phyloP scores from a whole-genome alignment of 305 asterid species.

The Fraxinus latifolia region DNA sequence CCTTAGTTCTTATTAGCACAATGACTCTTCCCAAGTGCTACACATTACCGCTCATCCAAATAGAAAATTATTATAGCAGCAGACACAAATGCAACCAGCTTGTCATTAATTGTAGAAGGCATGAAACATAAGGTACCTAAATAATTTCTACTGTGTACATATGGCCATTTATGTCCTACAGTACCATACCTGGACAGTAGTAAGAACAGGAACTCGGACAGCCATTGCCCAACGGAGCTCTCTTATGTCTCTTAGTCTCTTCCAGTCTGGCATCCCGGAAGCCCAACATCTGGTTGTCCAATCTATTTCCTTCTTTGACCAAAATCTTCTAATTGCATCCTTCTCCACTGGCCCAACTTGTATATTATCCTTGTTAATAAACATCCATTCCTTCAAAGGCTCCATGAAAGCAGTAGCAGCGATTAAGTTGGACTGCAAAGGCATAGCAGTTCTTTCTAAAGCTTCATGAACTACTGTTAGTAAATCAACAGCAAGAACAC shows the following conservation, averaged over 20 bases:
- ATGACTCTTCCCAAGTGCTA: conserved; percentile 12
- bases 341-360: conserved; percentile 97
- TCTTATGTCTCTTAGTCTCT: conserved; percentile 87
- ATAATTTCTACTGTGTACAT: not conserved
- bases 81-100: not conserved
- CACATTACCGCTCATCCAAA: not conserved
- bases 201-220: conserved; percentile 90
- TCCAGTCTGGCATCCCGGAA: conserved; percentile 98
- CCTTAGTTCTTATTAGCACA: conserved; percentile 1
- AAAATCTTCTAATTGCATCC: conserved; percentile 88
- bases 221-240: conserved; percentile 98
- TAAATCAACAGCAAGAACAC: conserved; percentile 95
- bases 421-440: conserved; percentile 92
- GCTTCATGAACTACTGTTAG: conserved; percentile 91
- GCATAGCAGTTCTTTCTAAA: conserved; percentile 95
- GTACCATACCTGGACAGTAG: conserved; percentile 69
- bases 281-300: conserved; percentile 98
- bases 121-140: not conserved
- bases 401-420: conserved; percentile 99
- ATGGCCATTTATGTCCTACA: not conserved
- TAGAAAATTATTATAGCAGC: not conserved
- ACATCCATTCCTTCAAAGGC: conserved; percentile 94
- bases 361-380: conserved; percentile 61
- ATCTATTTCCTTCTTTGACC: conserved; percentile 85
- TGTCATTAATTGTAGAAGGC: not conserved